A percentile compares a stretch with the other conserved stretches of the same genome.
phyloP scores from a whole-genome alignment of 805 yeast species.

The Metschnikowia santaceciliae region DNA sequence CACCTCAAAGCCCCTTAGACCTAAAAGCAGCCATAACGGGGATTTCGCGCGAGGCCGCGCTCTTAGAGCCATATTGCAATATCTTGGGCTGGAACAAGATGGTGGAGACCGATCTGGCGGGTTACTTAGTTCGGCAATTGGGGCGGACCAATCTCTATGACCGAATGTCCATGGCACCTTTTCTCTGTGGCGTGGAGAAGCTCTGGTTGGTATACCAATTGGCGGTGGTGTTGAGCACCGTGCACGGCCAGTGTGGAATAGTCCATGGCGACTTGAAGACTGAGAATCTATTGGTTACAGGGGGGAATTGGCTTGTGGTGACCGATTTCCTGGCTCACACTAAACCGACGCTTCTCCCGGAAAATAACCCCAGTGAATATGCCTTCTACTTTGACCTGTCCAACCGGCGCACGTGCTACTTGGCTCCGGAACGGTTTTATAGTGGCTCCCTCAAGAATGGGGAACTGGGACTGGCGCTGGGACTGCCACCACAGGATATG shows the following conservation, averaged over 20 bases:
- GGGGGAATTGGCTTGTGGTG: slow-evolving; percentile 83
- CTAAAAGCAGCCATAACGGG: slow-evolving; percentile 25
- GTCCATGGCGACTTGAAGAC: slow-evolving; percentile 90
- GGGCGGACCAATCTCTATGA: slow-evolving; percentile 81
- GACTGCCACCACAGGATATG: slow-evolving; percentile 66
- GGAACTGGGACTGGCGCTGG: slow-evolving; percentile 24
- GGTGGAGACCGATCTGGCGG: slow-evolving; percentile 88
- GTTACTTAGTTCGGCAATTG: slow-evolving; percentile 81
- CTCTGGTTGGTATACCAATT: slow-evolving; percentile 82
- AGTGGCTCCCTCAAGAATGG: slow-evolving; percentile 17
- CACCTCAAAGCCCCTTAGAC: slow-evolving; percentile 35
- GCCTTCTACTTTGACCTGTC: slow-evolving; percentile 91
- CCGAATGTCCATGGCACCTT: slow-evolving; percentile 81
- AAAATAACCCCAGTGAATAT: slow-evolving; percentile 88
- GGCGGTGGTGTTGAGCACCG: slow-evolving; percentile 53
- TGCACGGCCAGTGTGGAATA: slow-evolving; percentile 56
- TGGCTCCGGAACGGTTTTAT: slow-evolving; percentile 90
- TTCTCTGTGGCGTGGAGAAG: slow-evolving; percentile 75
- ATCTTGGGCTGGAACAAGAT: slow-evolving; percentile 69
- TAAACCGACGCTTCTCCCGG: slow-evolving; percentile 84
- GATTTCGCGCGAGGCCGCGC: slow-evolving; percentile 32
- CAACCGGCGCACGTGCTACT: slow-evolving; percentile 77
- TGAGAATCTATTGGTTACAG: slow-evolving; percentile 81
- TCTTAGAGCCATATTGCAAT: slow-evolving; percentile 46
- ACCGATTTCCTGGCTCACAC: slow-evolving; percentile 75